Base-by-base conservation (phyloP, 352 stramenopile species). In the Pythium angustatum region DNA sequence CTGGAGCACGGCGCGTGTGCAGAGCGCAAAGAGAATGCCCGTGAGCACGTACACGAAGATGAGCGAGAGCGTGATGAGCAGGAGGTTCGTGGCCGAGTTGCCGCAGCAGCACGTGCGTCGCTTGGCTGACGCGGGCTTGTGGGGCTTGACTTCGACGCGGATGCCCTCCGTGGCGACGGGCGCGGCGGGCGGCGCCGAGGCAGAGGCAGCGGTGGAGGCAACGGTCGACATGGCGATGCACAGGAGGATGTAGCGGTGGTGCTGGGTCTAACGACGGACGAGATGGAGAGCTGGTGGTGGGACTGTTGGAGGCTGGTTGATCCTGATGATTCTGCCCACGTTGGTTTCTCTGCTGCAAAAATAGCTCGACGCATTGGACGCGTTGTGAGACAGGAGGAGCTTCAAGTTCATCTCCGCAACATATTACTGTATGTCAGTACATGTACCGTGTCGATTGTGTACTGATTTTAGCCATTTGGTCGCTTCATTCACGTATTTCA, bases 61-160 rank as follows among this genome's bases (percentile, higher is more conserved):
- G 19, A 91, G 71, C 63, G 68, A 83, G 58, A 87, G 48, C n/a
- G 78, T 77, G 63, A 91, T 90, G 58, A 93, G 68, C 40, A 91
- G 49, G 51, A 93, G 72, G 59, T 93, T 82, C 47, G 76, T 72
- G 72, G 77, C 83, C 60, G 81, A 90, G 64, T 91, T 90, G 63
- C 84, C 78, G 62, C 80, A 90, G 72, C 82, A 91, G 40, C 91
- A 68, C 44, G 75, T 60, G 21, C 70, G 70, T 58, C 87, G 85
- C 51, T 55, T 76, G 52, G 62, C 53, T 31, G 41, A 33, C 53
- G 66, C 59, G 28, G 44, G 30, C 54, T 86, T 85, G 71, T 86
- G 71, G 33, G 79, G 54, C 69, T 91, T 91, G 64, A 91, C 69
- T 27, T 69, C 68, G 2, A 90, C 71, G 45, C 72, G 63, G 28